Conservation (phyloP, 192 early-diverging fungal species). For the Coemansia aciculifera region DNA sequence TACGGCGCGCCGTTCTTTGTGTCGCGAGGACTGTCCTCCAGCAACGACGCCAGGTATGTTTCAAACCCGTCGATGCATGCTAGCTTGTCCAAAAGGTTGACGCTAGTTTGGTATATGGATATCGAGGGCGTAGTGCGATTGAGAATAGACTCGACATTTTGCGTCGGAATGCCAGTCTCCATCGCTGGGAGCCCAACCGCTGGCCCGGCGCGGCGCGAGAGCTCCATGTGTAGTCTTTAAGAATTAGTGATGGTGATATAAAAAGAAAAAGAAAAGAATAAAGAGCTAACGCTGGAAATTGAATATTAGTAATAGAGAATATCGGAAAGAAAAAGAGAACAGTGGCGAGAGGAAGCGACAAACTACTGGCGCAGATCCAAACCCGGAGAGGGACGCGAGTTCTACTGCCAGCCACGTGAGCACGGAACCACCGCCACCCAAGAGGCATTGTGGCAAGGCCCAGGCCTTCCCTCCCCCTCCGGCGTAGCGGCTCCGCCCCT, state of each 20-base stretch:
- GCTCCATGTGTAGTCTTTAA: constrained; percentile 29
- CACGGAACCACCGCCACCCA: constrained; percentile 4
- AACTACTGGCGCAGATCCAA: constrained; percentile 3
- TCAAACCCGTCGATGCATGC: constrained; percentile 71
- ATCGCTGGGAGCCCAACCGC: constrained; percentile 23
- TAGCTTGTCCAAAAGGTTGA: constrained; percentile 68
- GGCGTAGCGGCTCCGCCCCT: neutral
- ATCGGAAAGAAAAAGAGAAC: neutral
- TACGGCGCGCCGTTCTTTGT: constrained; percentile 44
- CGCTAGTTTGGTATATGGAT: constrained; percentile 74
- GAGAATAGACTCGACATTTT: constrained; percentile 52
- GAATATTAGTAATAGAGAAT: neutral
- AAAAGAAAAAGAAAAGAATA: neutral
- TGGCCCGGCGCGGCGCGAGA: constrained; percentile 32
- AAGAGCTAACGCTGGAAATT: neutral
- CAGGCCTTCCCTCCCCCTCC: neutral
- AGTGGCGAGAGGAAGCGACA: neutral
- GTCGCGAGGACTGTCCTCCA: constrained; percentile 37
- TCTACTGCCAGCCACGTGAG: constrained; percentile 7
- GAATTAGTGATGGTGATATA: neutral
- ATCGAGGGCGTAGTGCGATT: constrained; percentile 49
- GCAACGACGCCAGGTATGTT: constrained; percentile 56
- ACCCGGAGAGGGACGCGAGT: neutral
- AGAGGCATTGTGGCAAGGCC: neutral
- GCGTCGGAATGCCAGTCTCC: constrained; percentile 46